These are phyloP conservation scores for Hemileccinum rubropunctum DNA, from an alignment of 768 basidiomycete genomes.

Conservation along the genomic window DNA sequence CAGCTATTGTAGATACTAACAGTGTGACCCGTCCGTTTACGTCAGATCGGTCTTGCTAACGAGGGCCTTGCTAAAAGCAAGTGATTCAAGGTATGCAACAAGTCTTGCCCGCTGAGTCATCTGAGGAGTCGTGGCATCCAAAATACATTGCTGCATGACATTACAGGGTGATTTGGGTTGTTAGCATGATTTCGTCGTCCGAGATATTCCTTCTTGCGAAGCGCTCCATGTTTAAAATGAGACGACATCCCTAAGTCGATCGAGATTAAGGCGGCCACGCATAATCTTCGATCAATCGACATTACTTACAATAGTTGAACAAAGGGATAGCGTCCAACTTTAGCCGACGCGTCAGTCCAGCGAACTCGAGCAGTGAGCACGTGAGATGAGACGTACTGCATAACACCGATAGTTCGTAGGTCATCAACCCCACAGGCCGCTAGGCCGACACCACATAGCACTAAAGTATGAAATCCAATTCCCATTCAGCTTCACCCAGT, in stretches of 20 bases:
- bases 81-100: too few species aligned
- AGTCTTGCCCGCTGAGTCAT: too few species aligned
- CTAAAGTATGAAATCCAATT: not conserved
- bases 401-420: not conserved
- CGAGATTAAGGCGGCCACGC: not conserved
- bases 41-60: too few species aligned
- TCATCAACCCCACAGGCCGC: not conserved
- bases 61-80: too few species aligned
- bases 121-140: too few species aligned
- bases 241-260: constrained; percentile 21
- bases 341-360: not conserved
- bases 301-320: constrained; percentile 17
- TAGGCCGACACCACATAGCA: constrained; percentile 1
- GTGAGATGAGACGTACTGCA: constrained; percentile 8
- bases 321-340: constrained; percentile 17
- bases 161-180: constrained; percentile 8
- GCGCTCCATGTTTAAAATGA: constrained; percentile 24
- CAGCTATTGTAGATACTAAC: too few species aligned
- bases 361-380: not conserved
- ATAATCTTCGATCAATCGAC: not conserved
- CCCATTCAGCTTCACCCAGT: not conserved
- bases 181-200: constrained; percentile 8
- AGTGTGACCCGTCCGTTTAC: too few species aligned
- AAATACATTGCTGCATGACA: too few species aligned
- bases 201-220: constrained; percentile 5